Conservation (phyloP, 1,284 basidiomycete genomes). For the Meira nashicola region DNA sequence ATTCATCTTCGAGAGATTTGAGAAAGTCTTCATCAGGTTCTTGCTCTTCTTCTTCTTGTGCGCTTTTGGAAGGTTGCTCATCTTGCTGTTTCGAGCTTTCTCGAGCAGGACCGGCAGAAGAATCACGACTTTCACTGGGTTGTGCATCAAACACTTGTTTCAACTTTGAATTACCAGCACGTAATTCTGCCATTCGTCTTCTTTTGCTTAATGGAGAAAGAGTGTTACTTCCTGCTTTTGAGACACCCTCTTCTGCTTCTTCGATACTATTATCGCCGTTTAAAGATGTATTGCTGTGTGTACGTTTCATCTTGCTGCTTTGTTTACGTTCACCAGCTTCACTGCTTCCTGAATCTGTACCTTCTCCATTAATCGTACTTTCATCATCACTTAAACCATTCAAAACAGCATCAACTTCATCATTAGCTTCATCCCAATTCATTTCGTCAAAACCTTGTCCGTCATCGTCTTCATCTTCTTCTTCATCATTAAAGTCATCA, state of each 20-base stretch:
- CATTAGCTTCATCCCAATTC: conserved; percentile 70
- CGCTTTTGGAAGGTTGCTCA: not conserved
- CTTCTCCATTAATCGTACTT: conserved; percentile 22
- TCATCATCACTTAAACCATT: conserved; percentile 60
- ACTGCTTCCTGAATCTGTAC: conserved; percentile 21
- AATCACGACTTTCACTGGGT: conserved; percentile 6
- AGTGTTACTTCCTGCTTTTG: conserved; percentile 5
- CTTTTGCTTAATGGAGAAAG: conserved; percentile 24
- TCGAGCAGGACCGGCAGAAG: not conserved
- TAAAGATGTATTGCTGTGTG: not conserved
- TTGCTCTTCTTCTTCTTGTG: not conserved
- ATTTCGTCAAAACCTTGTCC: conserved; percentile 30
- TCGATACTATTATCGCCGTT: conserved; percentile 26
- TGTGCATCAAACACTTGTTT: conserved; percentile 18
- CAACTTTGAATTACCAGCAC: conserved; percentile 23
- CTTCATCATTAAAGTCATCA: not conserved
- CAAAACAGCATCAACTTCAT: conserved; percentile 74
- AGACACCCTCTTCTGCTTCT: conserved; percentile 27
- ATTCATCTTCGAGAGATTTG: conserved; percentile 39
- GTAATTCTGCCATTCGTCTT: conserved; percentile 18
- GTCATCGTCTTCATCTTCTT: not conserved
- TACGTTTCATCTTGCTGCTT: not conserved
- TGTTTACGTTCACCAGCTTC: not conserved
- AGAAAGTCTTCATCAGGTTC: conserved; percentile 32
- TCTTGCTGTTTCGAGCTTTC: not conserved